These are phyloP conservation scores for Moringa oleifera DNA, from an alignment of 345 rosid species.

Conservation along the genomic window DNA sequence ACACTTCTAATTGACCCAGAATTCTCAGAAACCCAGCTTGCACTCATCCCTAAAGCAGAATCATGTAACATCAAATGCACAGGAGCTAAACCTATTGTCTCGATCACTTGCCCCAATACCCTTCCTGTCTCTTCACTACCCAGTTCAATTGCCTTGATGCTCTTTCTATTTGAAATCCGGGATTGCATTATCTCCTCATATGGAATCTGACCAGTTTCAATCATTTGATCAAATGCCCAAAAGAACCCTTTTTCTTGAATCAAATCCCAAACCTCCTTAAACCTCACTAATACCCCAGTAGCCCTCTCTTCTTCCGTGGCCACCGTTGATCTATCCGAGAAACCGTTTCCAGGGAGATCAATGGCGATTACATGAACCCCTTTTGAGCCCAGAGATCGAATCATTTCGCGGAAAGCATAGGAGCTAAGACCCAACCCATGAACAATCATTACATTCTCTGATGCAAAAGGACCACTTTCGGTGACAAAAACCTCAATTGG, in stretches of 20 bases:
- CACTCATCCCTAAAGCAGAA: slow-evolving; percentile 67
- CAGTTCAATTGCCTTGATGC: slow-evolving; percentile 44
- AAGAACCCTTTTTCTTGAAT: slow-evolving; percentile 84
- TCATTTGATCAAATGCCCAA: slow-evolving; percentile 89
- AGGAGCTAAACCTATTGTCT: slow-evolving; percentile 66
- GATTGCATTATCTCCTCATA: slow-evolving; percentile 48
- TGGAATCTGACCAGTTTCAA: slow-evolving; percentile 90
- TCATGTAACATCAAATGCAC: slow-evolving; percentile 89
- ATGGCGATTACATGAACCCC: slow-evolving; percentile 63
- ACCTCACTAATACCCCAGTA: slow-evolving; percentile 47
- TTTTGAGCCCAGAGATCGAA: slow-evolving; percentile 49
- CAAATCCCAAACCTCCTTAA: slow-evolving; percentile 57
- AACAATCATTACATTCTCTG: slow-evolving; percentile 56
- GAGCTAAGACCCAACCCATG: slow-evolving; percentile 89
- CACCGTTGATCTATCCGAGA: slow-evolving; percentile 65
- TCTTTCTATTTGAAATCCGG: slow-evolving; percentile 36
- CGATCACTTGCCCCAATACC: slow-evolving; percentile 68
- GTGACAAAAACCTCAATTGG: slow-evolving; percentile 61
- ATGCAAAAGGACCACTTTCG: slow-evolving; percentile 35
- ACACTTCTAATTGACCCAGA: slow-evolving; percentile 48
- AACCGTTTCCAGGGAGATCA: slow-evolving; percentile 93
- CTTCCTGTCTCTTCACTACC: slow-evolving; percentile 64
- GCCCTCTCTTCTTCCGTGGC: slow-evolving; percentile 54
- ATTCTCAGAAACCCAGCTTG: slow-evolving; percentile 69
- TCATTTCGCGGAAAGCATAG: slow-evolving; percentile 47